These are phyloP conservation scores for Nicotiana obtusifolia DNA, from an alignment of 257 asterid genomes.

Conservation along the genomic window DNA sequence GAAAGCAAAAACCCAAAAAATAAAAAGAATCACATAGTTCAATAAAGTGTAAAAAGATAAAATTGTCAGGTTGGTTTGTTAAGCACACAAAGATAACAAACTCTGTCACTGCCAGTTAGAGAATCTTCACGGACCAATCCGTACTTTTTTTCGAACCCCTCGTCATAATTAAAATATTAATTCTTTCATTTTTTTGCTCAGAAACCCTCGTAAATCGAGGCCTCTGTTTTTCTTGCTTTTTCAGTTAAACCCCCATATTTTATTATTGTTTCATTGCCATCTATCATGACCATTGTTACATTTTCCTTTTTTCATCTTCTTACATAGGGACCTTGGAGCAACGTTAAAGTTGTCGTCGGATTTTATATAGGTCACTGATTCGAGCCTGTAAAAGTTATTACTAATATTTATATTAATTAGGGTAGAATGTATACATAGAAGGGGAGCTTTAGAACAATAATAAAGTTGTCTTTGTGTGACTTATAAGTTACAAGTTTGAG, in stretches of 20 bases:
- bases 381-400: no score
- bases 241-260: not conserved
- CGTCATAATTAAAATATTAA: not conserved
- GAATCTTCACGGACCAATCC: conserved; percentile 24
- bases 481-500: no score
- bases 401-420: accelerated
- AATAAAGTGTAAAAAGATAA: not conserved
- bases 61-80: conserved; percentile 25
- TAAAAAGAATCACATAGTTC: not conserved
- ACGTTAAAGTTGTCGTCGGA: no score
- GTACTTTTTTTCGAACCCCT: conserved; percentile 19
- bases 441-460: no score
- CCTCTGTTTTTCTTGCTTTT: not conserved
- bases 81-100: conserved; percentile 29
- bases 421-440: no score
- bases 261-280: not conserved
- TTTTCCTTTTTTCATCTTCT: not conserved
- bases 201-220: conserved; percentile 18
- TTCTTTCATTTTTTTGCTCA: not conserved
- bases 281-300: not conserved
- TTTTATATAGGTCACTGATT: no score
- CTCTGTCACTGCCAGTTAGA: conserved; percentile 24
- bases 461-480: no score
- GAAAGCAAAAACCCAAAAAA: not conserved
- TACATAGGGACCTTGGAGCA: no score